phyloP scores from a whole-genome alignment of 192 early-diverging fungal genomes.

The Cladochytrium replicatum region DNA sequence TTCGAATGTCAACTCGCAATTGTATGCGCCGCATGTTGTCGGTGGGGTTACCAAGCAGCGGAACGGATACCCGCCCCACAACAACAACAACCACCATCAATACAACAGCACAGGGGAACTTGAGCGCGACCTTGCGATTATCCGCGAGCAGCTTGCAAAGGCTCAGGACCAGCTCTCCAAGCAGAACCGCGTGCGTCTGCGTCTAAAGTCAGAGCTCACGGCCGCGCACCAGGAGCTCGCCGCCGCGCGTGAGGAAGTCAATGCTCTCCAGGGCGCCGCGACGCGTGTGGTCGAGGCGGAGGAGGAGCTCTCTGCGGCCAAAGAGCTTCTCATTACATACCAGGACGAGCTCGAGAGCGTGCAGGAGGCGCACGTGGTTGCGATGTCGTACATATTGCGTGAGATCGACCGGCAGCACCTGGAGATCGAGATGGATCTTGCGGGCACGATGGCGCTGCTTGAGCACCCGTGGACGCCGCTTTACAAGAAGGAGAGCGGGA shows the following conservation, averaged over 20 bases:
- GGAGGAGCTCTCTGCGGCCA: slow-evolving; percentile 28
- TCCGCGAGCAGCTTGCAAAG: slow-evolving; percentile 27
- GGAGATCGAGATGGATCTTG: slow-evolving; percentile 34
- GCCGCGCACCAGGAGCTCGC: slow-evolving; percentile 25
- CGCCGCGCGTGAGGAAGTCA: slow-evolving; percentile 15
- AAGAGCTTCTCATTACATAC: slow-evolving; percentile 27
- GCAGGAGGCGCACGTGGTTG: slow-evolving; percentile 26
- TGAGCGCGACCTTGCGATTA: too few species aligned
- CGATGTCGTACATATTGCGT: slow-evolving; percentile 26
- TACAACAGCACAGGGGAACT: slow-evolving; percentile 2
- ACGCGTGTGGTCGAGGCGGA: slow-evolving; percentile 11
- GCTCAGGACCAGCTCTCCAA: slow-evolving; percentile 28
- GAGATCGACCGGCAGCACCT: slow-evolving; percentile 20
- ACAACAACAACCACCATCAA: slow-evolving; percentile 11
- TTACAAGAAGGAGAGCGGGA: slow-evolving; percentile 9
- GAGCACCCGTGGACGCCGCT: slow-evolving; percentile 23
- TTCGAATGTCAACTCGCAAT: too few species aligned
- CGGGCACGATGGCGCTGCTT: slow-evolving; percentile 24
- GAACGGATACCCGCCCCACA: slow-evolving; percentile 2
- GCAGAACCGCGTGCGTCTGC: slow-evolving; percentile 28
- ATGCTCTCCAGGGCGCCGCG: slow-evolving; percentile 1
- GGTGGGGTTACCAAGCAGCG: slow-evolving; percentile 1
- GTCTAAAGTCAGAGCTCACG: slow-evolving; percentile 31
- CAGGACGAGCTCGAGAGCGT: slow-evolving; percentile 27
- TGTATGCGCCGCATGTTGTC: slow-evolving; percentile 5